Conservation (phyloP, 768 basidiomycete species). For the Mycena epipterygia region DNA sequence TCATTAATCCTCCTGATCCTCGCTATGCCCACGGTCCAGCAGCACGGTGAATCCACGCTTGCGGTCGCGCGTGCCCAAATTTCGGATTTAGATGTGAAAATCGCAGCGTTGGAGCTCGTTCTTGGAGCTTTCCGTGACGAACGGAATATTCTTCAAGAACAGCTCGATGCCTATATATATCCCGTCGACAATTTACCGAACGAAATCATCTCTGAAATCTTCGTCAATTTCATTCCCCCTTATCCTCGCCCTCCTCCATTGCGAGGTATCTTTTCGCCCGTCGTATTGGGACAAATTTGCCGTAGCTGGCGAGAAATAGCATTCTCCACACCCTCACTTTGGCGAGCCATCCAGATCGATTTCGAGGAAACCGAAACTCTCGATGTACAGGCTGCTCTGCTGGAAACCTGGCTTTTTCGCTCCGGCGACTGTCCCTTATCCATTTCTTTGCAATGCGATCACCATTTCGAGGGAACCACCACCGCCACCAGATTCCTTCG, state of each 20-base stretch:
- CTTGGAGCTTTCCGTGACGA: neutral
- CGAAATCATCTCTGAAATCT: constrained; percentile 13
- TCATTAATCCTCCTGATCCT: too few species aligned
- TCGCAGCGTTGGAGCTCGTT: neutral
- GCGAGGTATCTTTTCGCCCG: neutral
- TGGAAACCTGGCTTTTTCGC: too few species aligned
- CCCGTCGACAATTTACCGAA: neutral
- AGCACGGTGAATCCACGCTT: neutral
- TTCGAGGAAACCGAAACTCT: too few species aligned
- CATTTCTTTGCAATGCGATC: too few species aligned
- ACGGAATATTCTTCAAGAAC: neutral
- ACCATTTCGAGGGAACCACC: too few species aligned
- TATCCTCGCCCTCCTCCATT: neutral
- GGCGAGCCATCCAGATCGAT: neutral
- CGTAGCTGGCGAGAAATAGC: constrained; percentile 1
- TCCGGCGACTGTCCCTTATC: too few species aligned
- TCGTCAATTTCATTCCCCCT: constrained; percentile 3
- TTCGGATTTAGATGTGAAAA: neutral
- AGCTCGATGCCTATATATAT: neutral
- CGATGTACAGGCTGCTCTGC: too few species aligned
- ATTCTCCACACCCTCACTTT: neutral
- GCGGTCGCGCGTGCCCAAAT: neutral
- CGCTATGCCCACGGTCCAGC: too few species aligned
- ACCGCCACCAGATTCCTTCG: too few species aligned
- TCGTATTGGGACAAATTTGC: neutral